Evolutionary conservation across 805 yeast genomes (phyloP).

Genomic region (Nadsonia fulvescens): DNA sequence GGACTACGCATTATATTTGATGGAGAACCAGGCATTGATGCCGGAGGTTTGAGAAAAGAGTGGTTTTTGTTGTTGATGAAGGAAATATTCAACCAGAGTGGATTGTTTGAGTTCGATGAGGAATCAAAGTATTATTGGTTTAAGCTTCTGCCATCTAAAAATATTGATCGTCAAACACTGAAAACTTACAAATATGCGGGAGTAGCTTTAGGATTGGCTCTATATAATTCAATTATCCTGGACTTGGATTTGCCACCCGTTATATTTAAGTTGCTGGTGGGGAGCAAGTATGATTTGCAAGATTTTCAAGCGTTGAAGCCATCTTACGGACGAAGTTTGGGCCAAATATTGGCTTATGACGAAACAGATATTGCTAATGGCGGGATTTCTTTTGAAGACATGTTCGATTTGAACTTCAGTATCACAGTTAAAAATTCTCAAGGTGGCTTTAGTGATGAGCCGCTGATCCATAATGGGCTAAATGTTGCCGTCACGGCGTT

Average conservation of each 20-base stretch:
- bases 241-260: constrained; percentile 65
- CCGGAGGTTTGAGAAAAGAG: constrained; percentile 85
- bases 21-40: constrained; percentile 87
- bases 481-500: constrained; percentile 33
- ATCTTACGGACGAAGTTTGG: constrained; percentile 34
- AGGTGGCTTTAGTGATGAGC: constrained; percentile 26
- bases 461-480: constrained; percentile 43
- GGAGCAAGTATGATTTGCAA: constrained; percentile 32
- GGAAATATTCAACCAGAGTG: constrained; percentile 47
- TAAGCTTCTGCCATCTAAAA: constrained; percentile 13
- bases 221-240: constrained; percentile 74
- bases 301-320: constrained; percentile 64
- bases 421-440: constrained; percentile 31
- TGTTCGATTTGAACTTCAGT: constrained; percentile 44
- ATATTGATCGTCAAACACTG: constrained; percentile 11
- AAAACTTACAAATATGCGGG: constrained; percentile 56
- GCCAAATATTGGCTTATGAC: constrained; percentile 26
- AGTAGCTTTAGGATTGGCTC: constrained; percentile 72
- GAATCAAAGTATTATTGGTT: constrained; percentile 71
- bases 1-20: constrained; percentile 62
- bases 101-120: constrained; percentile 46
- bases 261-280: constrained; percentile 55
- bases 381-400: constrained; percentile 30
- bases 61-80: constrained; percentile 72
- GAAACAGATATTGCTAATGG: constrained; percentile 22